Conservation (phyloP, 108 stramenopile species). For the Pinguiococcus pyrenoidosus region DNA sequence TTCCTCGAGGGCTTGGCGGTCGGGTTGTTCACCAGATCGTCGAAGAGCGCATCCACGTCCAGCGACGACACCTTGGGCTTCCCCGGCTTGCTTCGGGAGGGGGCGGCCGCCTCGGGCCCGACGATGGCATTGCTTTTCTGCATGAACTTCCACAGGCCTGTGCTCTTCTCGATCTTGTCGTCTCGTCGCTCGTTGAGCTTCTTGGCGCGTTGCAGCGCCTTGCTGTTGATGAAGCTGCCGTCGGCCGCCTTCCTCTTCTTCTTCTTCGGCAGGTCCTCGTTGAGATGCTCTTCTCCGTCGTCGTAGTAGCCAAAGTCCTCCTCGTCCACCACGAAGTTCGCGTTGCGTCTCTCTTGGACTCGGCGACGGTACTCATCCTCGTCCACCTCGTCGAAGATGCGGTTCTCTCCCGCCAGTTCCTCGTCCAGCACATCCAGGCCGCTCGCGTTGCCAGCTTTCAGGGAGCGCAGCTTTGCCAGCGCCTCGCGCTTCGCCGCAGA, state of each 20-base stretch:
- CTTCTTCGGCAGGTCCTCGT: slow-evolving; percentile 39
- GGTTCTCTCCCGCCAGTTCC: too few relatives aligned
- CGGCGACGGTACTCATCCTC: slow-evolving; percentile 67
- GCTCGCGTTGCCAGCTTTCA: too few relatives aligned
- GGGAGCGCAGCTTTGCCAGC: too few relatives aligned
- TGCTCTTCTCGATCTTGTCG: background rate
- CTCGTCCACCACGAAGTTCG: slow-evolving; percentile 98
- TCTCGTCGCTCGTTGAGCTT: slow-evolving; percentile 21
- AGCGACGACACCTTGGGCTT: slow-evolving; percentile 3
- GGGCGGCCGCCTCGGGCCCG: slow-evolving; percentile 38
- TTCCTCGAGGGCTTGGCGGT: background rate
- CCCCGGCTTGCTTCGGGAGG: background rate
- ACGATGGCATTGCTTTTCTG: slow-evolving; percentile 24
- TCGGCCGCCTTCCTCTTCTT: slow-evolving; percentile 5
- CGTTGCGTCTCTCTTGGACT: slow-evolving; percentile 66
- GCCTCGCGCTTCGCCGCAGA: too few relatives aligned
- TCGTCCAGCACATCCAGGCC: too few relatives aligned
- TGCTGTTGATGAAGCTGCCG: slow-evolving; percentile 13
- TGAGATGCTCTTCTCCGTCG: slow-evolving; percentile 84
- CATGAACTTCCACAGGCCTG: slow-evolving; percentile 6
- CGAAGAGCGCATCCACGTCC: slow-evolving; percentile 26
- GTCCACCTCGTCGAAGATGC: slow-evolving; percentile 70
- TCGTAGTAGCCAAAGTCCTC: slow-evolving; percentile 94
- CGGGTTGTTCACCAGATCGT: slow-evolving; percentile 20
- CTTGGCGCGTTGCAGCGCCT: slow-evolving; percentile 5